phyloP scores from a whole-genome alignment of 2,329 filamentous ascomycete genomes.

The Ramularia collo-cygni region DNA sequence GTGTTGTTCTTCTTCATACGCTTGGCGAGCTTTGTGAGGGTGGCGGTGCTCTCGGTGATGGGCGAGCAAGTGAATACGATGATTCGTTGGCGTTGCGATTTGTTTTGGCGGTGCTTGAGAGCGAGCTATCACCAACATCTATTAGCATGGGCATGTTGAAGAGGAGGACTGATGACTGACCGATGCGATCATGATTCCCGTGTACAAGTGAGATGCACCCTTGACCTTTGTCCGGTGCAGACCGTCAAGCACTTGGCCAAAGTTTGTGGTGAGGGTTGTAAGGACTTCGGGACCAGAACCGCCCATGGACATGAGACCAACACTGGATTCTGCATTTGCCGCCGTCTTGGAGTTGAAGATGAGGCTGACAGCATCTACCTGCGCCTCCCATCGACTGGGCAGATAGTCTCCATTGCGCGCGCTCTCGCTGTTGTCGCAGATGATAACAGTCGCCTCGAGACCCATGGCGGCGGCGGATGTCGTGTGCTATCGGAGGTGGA shows the following conservation, averaged over 20 bases:
- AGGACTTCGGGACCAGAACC: conserved; percentile 88
- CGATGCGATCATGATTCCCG: conserved; percentile 88
- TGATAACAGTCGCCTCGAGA: conserved; percentile 98
- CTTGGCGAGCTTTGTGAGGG: conserved; percentile 81
- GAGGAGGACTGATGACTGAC: conserved; percentile 55
- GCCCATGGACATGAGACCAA: conserved; percentile 98
- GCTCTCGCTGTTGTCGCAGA: conserved; percentile 95
- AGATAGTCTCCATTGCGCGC: conserved; percentile 91
- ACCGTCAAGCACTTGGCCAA: conserved; percentile 89
- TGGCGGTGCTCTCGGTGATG: conserved; percentile 81
- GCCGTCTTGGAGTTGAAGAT: conserved; percentile 94
- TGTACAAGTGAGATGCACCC: conserved; percentile 80
- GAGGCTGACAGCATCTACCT: conserved; percentile 89
- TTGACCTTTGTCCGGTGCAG: conserved; percentile 92
- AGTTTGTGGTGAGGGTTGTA: conserved; percentile 91
- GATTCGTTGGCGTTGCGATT: conserved; percentile 91
- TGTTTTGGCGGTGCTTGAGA: conserved; percentile 96
- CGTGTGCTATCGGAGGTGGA: background rate
- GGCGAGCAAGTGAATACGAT: conserved; percentile 95
- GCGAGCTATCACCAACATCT: conserved; percentile 58
- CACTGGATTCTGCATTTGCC: conserved; percentile 92
- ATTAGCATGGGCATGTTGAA: conserved; percentile 16
- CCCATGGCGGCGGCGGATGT: conserved; percentile 64
- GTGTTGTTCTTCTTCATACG: conserved; percentile 99
- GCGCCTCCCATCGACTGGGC: conserved; percentile 91